Conservation (phyloP, 768 basidiomycete species). For the Amanita thiersii region DNA sequence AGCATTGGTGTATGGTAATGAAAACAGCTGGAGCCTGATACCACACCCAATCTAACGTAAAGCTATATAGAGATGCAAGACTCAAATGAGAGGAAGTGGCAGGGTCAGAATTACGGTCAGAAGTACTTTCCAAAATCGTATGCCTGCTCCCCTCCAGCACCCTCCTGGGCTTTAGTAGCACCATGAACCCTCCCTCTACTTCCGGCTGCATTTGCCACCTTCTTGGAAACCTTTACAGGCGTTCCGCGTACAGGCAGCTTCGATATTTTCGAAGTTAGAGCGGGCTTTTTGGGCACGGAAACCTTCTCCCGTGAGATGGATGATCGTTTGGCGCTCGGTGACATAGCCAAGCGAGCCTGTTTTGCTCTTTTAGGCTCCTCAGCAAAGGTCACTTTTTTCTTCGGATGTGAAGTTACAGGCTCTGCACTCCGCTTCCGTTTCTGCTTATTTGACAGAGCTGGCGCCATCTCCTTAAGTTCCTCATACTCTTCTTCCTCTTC, state of each 20-base stretch:
- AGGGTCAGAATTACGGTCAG: constrained; percentile 12
- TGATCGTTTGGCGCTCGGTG: constrained; percentile 4
- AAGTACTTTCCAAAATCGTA: constrained; percentile 61
- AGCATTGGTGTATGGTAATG: too few relatives aligned
- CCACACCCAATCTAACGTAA: too few relatives aligned
- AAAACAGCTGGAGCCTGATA: too few relatives aligned
- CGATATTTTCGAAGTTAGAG: constrained; percentile 17
- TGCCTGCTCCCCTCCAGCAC: constrained; percentile 20
- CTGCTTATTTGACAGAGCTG: constrained; percentile 28
- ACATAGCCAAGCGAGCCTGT: constrained; percentile 11
- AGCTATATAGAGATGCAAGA: not conserved
- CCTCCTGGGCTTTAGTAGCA: constrained; percentile 8
- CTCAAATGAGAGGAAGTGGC: not conserved
- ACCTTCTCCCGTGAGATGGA: constrained; percentile 8
- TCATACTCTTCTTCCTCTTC: constrained; percentile 30
- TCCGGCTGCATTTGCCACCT: constrained; percentile 29
- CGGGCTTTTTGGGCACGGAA: constrained; percentile 14
- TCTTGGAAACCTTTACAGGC: constrained; percentile 12
- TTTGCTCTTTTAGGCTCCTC: constrained; percentile 15
- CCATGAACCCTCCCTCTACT: constrained; percentile 18
- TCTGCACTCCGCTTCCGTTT: constrained; percentile 37
- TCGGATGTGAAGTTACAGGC: constrained; percentile 20
- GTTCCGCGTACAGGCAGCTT: constrained; percentile 9
- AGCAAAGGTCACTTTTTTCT: constrained; percentile 51
- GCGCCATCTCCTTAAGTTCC: constrained; percentile 18